Evolutionary conservation across 2,329 filamentous ascomycete species (phyloP), one percentile per base, ranked within the genome.

Genomic region (Fusarium heterosporum): DNA sequence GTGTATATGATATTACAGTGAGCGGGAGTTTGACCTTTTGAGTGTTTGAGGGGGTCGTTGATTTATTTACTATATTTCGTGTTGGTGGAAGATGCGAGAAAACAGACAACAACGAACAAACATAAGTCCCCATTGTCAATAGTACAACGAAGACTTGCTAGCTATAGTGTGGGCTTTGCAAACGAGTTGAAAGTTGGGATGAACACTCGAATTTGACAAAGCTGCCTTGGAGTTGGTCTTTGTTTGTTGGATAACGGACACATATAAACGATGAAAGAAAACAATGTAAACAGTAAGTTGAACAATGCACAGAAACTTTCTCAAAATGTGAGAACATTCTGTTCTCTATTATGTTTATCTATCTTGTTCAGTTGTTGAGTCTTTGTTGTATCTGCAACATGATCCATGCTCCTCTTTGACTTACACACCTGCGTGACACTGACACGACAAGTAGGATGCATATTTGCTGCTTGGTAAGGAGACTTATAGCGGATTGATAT

Each of bases 181-280:
- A 60, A 38, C 17, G 19, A 11, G 14, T 6, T 10, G 0, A 29
- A 45, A 17, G 4, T 16, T 10, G 16, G 19, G 12, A 19, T 30
- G 60, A 64, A 60, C 32, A 54, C 16, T 19, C 8, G 3, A 4
- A 7, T 28, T 28, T 40, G 9, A 45, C 25, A 60, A 60, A 48
- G 17, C 16, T 41, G 61, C 53, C 30, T 64, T 25, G 32, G 30
- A 1, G 12, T 4, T 14, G 11, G 39, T 30, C 60, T 64, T 64
- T 64, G 60, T 64, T 43, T 16, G 13, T n/a, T 2, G 30, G 19
- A 50, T 13, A 25, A 39, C 9, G 19, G 8, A 28, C 19, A 11
- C 22, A 40, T 11, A 9, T 4, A n/a, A 5, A 26, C 16, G 5
- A 8, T 58, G 30, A 57, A 56, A 57, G 25, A 11, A 6, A 12